Conservation (phyloP, 352 stramenopile genomes). For the Phytophthora rubi region DNA sequence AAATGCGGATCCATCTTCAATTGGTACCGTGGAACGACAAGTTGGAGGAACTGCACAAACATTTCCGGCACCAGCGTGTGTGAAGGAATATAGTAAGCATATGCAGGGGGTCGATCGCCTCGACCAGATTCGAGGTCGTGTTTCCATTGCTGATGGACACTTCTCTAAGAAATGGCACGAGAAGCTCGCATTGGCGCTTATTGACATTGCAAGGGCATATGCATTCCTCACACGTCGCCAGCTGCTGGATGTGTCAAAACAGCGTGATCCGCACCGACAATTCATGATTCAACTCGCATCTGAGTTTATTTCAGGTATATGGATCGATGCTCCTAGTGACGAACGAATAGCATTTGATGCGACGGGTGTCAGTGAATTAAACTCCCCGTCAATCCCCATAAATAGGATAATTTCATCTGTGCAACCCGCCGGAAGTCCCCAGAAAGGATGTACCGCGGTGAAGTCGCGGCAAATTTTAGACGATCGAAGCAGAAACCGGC, state of each 20-base stretch:
- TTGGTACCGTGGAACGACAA: not conserved
- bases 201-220: slow-evolving; percentile 5
- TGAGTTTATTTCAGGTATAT: not conserved
- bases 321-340: not conserved
- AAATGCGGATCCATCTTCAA: not conserved
- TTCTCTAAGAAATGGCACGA: slow-evolving; percentile 42
- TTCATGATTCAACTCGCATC: not conserved
- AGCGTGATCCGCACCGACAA: not conserved
- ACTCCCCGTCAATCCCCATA: not conserved
- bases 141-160: slow-evolving; percentile 36
- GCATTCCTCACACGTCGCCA: not conserved
- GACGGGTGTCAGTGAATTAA: not conserved
- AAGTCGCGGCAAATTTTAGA: not conserved
- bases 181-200: slow-evolving; percentile 17
- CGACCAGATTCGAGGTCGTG: slow-evolving; percentile 34
- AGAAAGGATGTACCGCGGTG: not conserved
- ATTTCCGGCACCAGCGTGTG: not conserved
- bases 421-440: not conserved
- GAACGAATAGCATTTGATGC: not conserved
- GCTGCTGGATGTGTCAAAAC: not conserved
- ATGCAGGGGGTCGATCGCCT: slow-evolving; percentile 44
- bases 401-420: no score
- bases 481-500: not conserved
- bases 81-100: slow-evolving; percentile 20
- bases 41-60: not conserved